Evolutionary conservation across 345 rosid species (phyloP), one percentile per base, ranked within the genome.

Genomic region (Eucalyptus pauciflora): DNA sequence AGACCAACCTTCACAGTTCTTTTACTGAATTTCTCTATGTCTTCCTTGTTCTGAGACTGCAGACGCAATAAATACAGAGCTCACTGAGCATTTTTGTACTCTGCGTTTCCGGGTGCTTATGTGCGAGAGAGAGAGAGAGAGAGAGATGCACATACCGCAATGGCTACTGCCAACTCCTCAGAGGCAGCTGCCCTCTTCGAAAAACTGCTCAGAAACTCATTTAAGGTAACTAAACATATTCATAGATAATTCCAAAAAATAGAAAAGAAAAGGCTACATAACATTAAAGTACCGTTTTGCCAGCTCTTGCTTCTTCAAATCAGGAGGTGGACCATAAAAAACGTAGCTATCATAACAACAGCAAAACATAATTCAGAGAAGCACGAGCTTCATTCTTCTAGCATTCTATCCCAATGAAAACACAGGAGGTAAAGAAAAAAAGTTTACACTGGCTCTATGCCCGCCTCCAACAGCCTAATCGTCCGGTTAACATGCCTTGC

Each of bases 251-350:
- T 52, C 50, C 86, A 29, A 56, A 71, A 22, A 27, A 14, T 33
- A 85, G 37, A 89, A 87, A 43, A 71, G 14, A 17, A 27, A 62
- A 67, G 16, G 43, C 17, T 20, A 31, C 62, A 41, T 37, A 29
- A 87, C 3, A 51, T 56, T n/a, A 79, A 48, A 48, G 50, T 89
- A 96, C 98, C 99, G 99, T 89, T 96, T 97, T 27, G 93, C 97
- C 16, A 98, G 93, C 92, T 97, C 99, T 92, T 95, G 97, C 90
- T 94, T 95, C 91, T 98, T 98, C 90, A 97, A 91, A 88, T 97
- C 96, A 5, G 99, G 99, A 50, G 98, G 99, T 90, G 93, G 90
- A 85, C 98, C 99, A 52, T 98, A 98, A 43, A 97, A 97, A 67
- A 98, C 99, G 87, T 94, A 97, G 87, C 99, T 94, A 94, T 51